Conservation (phyloP, 768 basidiomycete species). For the Boletus rubropictus region DNA sequence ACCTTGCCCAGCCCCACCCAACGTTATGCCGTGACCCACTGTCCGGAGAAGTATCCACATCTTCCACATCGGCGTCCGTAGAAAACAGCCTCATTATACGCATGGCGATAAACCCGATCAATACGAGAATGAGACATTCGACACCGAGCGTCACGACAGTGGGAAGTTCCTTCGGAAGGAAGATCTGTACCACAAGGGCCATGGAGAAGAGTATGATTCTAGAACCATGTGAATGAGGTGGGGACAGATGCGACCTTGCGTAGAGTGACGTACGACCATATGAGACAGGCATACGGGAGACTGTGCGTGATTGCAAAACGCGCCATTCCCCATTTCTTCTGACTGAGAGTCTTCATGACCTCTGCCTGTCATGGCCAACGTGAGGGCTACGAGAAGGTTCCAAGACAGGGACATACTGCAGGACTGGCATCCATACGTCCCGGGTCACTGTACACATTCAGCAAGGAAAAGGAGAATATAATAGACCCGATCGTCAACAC, state of each 20-base stretch:
- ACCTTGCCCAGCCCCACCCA: neutral
- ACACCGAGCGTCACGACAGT: neutral
- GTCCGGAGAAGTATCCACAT: neutral
- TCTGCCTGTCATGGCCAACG: neutral
- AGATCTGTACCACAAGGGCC: neutral
- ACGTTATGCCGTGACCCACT: neutral
- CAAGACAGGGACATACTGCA: neutral
- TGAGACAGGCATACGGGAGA: neutral
- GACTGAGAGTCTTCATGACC: neutral
- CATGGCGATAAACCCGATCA: neutral
- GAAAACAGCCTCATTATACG: neutral
- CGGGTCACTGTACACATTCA: neutral
- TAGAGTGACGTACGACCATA: neutral
- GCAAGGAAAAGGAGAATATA: neutral
- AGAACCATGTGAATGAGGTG: neutral
- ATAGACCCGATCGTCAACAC: neutral
- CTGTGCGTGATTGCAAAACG: neutral
- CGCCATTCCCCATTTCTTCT: neutral
- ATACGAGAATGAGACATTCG: slow-evolving; percentile 3
- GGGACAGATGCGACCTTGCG: neutral
- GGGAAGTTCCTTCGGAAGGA: neutral
- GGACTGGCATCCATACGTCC: neutral
- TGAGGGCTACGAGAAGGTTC: neutral
- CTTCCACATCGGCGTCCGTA: neutral
- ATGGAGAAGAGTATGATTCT: neutral